Evolutionary conservation across 2,329 filamentous ascomycete genomes (phyloP), one percentile per base, ranked within the genome.

Genomic region (Pseudocercospora fijiensis): DNA sequence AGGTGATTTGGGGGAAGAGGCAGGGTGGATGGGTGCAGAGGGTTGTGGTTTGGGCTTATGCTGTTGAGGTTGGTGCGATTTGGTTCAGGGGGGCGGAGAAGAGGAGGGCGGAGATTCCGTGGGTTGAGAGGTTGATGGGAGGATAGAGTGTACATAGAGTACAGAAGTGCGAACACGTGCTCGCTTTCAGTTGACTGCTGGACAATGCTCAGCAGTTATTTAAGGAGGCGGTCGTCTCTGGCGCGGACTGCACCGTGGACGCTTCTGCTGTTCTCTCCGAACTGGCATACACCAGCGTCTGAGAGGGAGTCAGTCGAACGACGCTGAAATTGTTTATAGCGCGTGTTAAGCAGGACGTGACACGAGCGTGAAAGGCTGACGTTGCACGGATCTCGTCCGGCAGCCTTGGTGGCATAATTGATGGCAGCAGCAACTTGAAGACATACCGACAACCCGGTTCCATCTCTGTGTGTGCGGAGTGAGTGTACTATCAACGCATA

Each of bases 61-160:
- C 55, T 10, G 37, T 64, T 26, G 62, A 64, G 30, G 11, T 26
- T 45, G 62, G 53, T 5, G 62, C 58, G 6, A 24, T 64, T 6
- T 58, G 58, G 45, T 20, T 58, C 18, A 47, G 62, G 20, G 24
- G 20, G 26, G 51, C 28, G 16, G 51, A 55, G 24, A 4, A 13
- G 11, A 55, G 26, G n/a, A 16, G 51, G 20, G 51, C 20, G 11
- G 16, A 28, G 11, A 55, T 55, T 16, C 11, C 8, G 2, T 55
- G 51, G 51, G 11, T 55, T 7, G 51, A 55, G 16, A 22, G 10
- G 24, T 7, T 55, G 24, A 55, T 55, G 13, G 3, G 13, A 8
- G 30, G 30, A 33, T 33, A 33, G 30, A 13, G 8, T 30, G 11
- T 30, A 9, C 28, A 30, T 8, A 30, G n/a, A n/a, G n/a, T n/a